phyloP scores from a whole-genome alignment of 164 flowering plant species.

The Protea cynaroides region DNA sequence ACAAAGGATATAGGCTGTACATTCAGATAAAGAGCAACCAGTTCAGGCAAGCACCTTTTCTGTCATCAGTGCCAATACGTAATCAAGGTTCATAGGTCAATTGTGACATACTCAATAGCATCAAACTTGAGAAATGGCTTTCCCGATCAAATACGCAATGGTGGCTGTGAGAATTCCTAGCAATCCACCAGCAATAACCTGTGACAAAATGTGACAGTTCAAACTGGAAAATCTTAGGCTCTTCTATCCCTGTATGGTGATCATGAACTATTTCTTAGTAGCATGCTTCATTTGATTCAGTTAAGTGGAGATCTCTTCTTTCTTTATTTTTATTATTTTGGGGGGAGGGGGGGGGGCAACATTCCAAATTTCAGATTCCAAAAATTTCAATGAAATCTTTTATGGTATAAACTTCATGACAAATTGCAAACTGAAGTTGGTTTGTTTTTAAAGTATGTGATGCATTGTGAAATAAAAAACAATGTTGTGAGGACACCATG shows the following conservation, averaged over 20 bases:
- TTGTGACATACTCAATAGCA: not conserved
- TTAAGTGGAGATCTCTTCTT: no score
- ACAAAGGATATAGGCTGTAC: not conserved
- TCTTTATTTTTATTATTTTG: no score
- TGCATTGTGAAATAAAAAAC: no score
- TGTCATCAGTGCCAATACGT: not conserved
- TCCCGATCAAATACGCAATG: slow-evolving; percentile 16
- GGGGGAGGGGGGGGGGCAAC: no score
- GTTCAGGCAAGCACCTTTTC: not conserved
- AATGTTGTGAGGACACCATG: no score
- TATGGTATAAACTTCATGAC: no score
- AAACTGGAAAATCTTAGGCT: not conserved
- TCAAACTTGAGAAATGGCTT: slow-evolving; percentile 9
- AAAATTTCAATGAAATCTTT: no score
- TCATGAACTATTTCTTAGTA: not conserved
- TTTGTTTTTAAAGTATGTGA: no score
- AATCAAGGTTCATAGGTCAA: not conserved
- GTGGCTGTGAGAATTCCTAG: slow-evolving; percentile 34
- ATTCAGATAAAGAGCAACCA: not conserved
- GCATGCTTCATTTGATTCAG: no score
- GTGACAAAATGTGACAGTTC: slow-evolving; percentile 1
- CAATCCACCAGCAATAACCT: slow-evolving; percentile 46
- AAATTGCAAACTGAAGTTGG: no score
- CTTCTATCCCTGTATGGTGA: not conserved
- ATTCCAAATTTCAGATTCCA: no score